These are phyloP conservation scores for Plantago elongata DNA, from an alignment of 257 asterid genomes.

Conservation along the genomic window DNA sequence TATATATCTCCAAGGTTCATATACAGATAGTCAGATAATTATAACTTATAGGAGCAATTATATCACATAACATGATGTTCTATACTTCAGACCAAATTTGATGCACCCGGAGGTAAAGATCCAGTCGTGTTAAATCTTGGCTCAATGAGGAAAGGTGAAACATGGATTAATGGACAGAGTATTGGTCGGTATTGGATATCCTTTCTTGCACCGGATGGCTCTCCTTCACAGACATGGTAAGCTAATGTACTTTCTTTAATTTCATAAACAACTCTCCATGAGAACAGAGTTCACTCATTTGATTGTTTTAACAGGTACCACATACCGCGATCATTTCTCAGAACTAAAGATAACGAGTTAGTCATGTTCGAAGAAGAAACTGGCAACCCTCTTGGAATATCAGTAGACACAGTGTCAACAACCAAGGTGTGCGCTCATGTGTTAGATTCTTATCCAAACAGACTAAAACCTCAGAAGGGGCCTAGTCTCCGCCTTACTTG, in stretches of 20 bases:
- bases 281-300: not conserved
- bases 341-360: slow-evolving; percentile 44
- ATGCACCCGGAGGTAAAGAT: slow-evolving; percentile 58
- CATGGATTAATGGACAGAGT: slow-evolving; percentile 81
- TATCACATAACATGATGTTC: too few relatives aligned
- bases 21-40: too few relatives aligned
- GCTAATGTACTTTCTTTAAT: not conserved
- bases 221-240: slow-evolving; percentile 81
- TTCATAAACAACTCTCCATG: not conserved
- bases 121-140: slow-evolving; percentile 74
- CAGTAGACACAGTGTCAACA: slow-evolving; percentile 54
- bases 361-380: slow-evolving; percentile 78
- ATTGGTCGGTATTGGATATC: slow-evolving; percentile 90
- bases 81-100: slow-evolving; percentile 40
- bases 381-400: slow-evolving; percentile 56
- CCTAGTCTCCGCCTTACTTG: slow-evolving; percentile 43
- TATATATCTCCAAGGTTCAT: not conserved
- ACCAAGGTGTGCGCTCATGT: slow-evolving; percentile 45
- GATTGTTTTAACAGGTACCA: slow-evolving; percentile 46
- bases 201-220: slow-evolving; percentile 43
- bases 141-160: slow-evolving; percentile 90
- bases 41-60: too few relatives aligned
- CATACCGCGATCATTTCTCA: slow-evolving; percentile 78
- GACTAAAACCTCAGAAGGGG: slow-evolving; percentile 20
- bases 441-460: slow-evolving; percentile 28